These are phyloP conservation scores for Eucalyptus shirleyi DNA, from an alignment of 345 rosid genomes.

Conservation along the genomic window DNA sequence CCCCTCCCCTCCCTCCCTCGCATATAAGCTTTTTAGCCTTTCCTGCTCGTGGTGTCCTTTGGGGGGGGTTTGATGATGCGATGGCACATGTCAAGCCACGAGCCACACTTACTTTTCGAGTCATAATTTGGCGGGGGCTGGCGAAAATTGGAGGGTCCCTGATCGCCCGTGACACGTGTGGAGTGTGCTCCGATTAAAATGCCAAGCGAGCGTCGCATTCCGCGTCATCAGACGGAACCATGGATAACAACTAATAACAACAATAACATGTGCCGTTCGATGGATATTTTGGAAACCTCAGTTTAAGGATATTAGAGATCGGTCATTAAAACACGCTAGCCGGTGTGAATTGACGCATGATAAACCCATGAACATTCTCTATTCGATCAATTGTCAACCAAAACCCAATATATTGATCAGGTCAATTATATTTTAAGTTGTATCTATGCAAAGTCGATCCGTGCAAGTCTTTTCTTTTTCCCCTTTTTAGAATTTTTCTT, in stretches of 20 bases:
- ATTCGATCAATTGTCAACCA: neutral
- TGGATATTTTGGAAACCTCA: neutral
- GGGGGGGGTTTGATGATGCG: neutral
- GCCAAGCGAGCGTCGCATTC: neutral
- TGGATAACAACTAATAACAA: neutral
- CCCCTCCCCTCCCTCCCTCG: neutral
- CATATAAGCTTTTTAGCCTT: neutral
- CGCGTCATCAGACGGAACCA: neutral
- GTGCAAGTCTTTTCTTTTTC: fast-evolving
- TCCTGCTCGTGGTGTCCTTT: neutral
- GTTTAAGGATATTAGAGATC: neutral
- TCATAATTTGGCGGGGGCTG: neutral
- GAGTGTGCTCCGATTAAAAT: neutral
- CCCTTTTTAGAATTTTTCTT: neutral
- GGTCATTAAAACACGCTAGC: neutral
- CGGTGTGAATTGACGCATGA: neutral
- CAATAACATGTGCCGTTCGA: neutral
- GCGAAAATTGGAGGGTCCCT: neutral
- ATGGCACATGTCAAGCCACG: neutral
- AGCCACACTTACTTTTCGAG: neutral
- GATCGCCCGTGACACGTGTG: neutral
- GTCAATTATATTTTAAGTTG: neutral
- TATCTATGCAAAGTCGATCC: neutral
- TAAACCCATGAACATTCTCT: neutral
- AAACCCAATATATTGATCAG: neutral